These are phyloP conservation scores for Dimargaris xerosporica DNA, from an alignment of 192 early-diverging fungal genomes.

Conservation along the genomic window DNA sequence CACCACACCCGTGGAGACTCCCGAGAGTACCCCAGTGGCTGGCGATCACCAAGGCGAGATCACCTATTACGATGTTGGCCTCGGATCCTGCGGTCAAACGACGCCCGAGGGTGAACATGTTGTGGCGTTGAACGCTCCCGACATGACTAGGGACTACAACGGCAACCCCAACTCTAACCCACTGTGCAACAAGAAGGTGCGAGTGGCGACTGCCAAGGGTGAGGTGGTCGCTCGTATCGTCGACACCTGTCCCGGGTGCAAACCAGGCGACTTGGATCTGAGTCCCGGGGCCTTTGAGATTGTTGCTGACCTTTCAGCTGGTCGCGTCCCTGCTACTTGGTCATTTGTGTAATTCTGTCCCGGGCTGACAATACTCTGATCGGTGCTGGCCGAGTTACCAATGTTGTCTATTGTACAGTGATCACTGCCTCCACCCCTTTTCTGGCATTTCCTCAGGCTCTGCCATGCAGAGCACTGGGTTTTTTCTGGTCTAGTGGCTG, in stretches of 20 bases:
- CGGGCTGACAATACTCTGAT: too few relatives aligned
- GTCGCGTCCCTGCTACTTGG: constrained; percentile 23
- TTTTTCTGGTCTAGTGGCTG: too few relatives aligned
- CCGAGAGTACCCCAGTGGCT: neutral
- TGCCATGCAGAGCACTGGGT: too few relatives aligned
- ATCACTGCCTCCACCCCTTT: too few relatives aligned
- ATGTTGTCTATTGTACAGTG: too few relatives aligned
- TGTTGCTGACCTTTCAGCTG: constrained; percentile 18
- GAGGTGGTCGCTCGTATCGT: constrained; percentile 30
- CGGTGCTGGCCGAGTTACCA: too few relatives aligned
- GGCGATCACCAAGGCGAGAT: neutral
- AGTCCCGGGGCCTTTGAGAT: constrained; percentile 27
- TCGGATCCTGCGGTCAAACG: constrained; percentile 12
- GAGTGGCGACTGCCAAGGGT: constrained; percentile 29
- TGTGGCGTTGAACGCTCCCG: constrained; percentile 17
- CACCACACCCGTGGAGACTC: neutral
- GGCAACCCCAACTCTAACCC: constrained; percentile 28
- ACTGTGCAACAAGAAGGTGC: constrained; percentile 27
- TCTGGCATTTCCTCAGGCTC: too few relatives aligned
- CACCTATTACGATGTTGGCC: constrained; percentile 11
- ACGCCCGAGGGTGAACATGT: neutral
- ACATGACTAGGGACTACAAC: constrained; percentile 14
- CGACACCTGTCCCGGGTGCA: constrained; percentile 34
- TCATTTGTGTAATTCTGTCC: constrained; percentile 14
- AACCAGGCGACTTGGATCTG: constrained; percentile 25